Evolutionary conservation across 2,329 filamentous ascomycete species (phyloP).

Genomic region (Chrysosporium queenslandicum): DNA sequence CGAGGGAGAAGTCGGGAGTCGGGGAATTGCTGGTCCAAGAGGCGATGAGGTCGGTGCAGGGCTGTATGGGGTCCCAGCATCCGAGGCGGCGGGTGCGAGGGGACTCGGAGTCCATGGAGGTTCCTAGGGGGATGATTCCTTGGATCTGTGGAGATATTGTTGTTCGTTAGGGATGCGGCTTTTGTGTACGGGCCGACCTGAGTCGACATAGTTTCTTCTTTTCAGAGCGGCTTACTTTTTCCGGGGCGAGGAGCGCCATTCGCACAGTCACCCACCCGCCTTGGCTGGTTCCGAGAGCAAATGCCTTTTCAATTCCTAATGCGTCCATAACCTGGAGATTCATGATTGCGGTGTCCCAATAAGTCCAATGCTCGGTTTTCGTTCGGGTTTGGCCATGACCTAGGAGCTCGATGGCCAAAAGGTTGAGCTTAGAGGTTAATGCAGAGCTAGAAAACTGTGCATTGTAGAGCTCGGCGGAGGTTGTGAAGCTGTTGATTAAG

Average conservation of each 20-base stretch:
- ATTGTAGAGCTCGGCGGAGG: conserved; percentile 38
- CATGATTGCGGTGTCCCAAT: conserved; percentile 48
- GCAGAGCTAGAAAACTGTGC: conserved; percentile 31
- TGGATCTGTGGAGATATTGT: conserved; percentile 34
- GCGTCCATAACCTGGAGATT: conserved; percentile 46
- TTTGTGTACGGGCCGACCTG: too few species aligned
- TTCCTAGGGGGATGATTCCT: conserved; percentile 45
- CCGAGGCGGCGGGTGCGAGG: conserved; percentile 35
- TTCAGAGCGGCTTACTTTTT: conserved; percentile 30
- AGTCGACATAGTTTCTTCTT: too few species aligned
- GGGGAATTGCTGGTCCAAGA: conserved; percentile 32
- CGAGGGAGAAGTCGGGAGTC: conserved; percentile 37
- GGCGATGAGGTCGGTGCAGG: conserved; percentile 29
- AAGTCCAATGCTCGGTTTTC: conserved; percentile 40
- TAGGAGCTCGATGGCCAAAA: conserved; percentile 46
- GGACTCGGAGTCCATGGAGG: conserved; percentile 44
- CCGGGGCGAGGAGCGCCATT: conserved; percentile 45
- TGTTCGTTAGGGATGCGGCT: too few species aligned
- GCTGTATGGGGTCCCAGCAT: conserved; percentile 41
- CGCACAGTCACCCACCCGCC: conserved; percentile 45
- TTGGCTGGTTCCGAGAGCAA: conserved; percentile 44
- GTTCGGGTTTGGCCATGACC: conserved; percentile 44
- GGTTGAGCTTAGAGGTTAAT: conserved; percentile 36
- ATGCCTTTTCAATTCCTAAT: conserved; percentile 37
- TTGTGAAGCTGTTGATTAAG: conserved; percentile 45